Conservation (phyloP, 176 grass and related monocot genomes). For the Typha latifolia region DNA sequence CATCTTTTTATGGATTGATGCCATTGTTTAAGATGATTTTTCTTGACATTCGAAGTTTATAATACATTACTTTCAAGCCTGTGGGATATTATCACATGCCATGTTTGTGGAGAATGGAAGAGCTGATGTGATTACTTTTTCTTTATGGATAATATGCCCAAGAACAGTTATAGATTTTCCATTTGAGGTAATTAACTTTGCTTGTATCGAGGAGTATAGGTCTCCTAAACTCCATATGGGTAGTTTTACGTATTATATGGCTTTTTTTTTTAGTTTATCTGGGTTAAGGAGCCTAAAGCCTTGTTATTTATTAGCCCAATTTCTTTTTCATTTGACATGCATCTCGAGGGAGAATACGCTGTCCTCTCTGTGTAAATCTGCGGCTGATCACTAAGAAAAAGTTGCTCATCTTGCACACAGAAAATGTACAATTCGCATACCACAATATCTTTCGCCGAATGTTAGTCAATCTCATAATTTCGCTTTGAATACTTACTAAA, state of each 20-base stretch:
- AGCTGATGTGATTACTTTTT: not conserved
- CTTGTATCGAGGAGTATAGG: not conserved
- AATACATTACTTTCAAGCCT: not conserved
- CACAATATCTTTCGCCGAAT: too few relatives aligned
- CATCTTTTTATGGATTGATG: conserved; percentile 7
- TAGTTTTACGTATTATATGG: conserved; percentile 21
- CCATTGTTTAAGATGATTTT: conserved; percentile 26
- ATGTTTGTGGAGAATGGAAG: conserved; percentile 14
- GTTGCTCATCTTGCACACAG: not conserved
- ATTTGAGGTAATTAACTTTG: conserved; percentile 26
- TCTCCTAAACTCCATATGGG: not conserved
- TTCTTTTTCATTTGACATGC: conserved; percentile 16
- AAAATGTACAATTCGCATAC: too few relatives aligned
- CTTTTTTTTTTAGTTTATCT: conserved; percentile 11
- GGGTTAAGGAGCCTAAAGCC: conserved; percentile 9
- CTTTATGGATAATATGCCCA: not conserved
- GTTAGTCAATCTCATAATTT: too few relatives aligned
- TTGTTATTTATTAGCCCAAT: conserved; percentile 17
- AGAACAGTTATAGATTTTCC: conserved; percentile 28
- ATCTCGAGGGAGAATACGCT: conserved; percentile 26
- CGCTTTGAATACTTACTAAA: too few relatives aligned
- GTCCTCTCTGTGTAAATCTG: conserved; percentile 11
- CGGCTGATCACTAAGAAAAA: conserved; percentile 2
- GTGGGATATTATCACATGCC: conserved; percentile 31
- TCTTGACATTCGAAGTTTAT: too few relatives aligned